These are phyloP conservation scores for Lantana camara DNA, from an alignment of 257 asterid species.

Conservation along the genomic window DNA sequence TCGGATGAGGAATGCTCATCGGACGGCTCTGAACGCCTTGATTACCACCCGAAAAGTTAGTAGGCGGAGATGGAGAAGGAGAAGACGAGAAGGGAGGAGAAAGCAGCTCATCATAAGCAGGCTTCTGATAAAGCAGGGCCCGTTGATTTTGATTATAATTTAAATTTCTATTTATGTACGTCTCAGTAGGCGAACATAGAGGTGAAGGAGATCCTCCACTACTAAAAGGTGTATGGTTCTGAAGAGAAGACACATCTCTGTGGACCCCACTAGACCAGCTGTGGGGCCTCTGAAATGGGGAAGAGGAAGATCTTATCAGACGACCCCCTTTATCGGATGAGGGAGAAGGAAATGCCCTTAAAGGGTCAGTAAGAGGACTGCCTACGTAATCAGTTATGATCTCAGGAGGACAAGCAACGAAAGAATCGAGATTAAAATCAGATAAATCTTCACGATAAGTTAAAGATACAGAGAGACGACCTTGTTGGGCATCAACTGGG, in stretches of 20 bases:
- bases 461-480: conserved; percentile 78
- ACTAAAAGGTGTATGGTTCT: conserved; percentile 52
- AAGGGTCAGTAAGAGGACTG: conserved; percentile 84
- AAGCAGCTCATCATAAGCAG: conserved; percentile 59
- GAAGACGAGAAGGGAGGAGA: conserved; percentile 95
- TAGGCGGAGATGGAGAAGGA: conserved; percentile 88
- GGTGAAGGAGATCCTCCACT: conserved; percentile 88
- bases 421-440: conserved; percentile 68
- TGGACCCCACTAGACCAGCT: conserved; percentile 97
- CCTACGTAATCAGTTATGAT: conserved; percentile 93
- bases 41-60: conserved; percentile 47
- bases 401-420: conserved; percentile 73
- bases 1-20: conserved; percentile 86
- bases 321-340: conserved; percentile 52
- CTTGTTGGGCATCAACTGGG: conserved; percentile 86
- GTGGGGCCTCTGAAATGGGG: conserved; percentile 79
- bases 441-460: conserved; percentile 77
- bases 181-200: conserved; percentile 55
- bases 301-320: conserved; percentile 47
- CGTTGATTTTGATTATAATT: conserved; percentile 59
- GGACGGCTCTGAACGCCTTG: conserved; percentile 56
- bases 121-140: conserved; percentile 46
- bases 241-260: conserved; percentile 51
- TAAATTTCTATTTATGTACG: conserved; percentile 43
- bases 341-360: conserved; percentile 67